A percentile compares a stretch with the other conserved stretches of the same genome.
Evolutionary conservation across 345 rosid species (phyloP).

Genomic region (Rhodamnia argentea): DNA sequence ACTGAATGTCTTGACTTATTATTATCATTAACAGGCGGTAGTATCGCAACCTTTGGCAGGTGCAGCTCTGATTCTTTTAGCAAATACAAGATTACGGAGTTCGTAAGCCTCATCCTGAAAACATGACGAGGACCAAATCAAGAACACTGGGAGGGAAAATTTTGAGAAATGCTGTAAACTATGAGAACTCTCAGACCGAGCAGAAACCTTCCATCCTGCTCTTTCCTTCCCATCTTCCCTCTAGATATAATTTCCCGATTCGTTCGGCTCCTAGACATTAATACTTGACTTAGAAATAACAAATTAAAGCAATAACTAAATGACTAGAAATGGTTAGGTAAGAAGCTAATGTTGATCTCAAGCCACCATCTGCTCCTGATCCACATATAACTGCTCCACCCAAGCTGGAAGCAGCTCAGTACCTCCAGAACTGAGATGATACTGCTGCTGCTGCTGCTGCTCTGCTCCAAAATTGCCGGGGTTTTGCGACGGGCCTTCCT

Average conservation of each 20-base stretch:
- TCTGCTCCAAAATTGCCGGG: conserved; percentile 8
- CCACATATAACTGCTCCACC: conserved; percentile 74
- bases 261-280: conserved; percentile 1
- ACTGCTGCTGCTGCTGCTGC: conserved; percentile 28
- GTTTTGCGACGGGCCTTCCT: conserved; percentile 26
- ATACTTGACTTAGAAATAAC: conserved; percentile 11
- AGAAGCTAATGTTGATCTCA: conserved; percentile 13
- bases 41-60: neutral
- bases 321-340: neutral
- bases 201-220: conserved; percentile 20
- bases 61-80: neutral
- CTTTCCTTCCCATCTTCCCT: neutral
- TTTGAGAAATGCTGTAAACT: neutral
- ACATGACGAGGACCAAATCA: neutral
- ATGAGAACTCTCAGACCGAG: neutral
- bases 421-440: conserved; percentile 18
- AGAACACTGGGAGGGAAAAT: neutral
- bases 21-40: neutral
- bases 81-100: neutral
- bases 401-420: conserved; percentile 40
- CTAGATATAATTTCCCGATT: neutral
- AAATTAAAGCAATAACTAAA: conserved; percentile 11
- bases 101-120: neutral
- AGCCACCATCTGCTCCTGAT: conserved; percentile 78
- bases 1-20: neutral